Conservation (phyloP, 495 filamentous ascomycete species). For the Jackrogersella multiformis region DNA sequence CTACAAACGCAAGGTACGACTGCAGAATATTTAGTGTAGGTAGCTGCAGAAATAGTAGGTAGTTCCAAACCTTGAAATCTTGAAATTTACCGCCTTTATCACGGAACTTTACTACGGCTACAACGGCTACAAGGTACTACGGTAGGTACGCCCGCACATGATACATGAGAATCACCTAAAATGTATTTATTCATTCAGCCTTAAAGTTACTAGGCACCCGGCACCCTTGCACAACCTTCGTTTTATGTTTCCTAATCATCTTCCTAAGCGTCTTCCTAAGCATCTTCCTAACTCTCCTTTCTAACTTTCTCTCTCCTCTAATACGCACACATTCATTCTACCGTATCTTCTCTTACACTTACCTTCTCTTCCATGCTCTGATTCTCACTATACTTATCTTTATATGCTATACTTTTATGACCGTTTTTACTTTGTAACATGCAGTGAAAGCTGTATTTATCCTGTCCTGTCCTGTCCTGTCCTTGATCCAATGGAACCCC, state of each 20-base stretch:
- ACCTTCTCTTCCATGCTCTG: neutral
- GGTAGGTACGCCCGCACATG: neutral
- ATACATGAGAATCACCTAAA: conserved; percentile 2
- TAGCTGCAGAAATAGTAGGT: conserved; percentile 30
- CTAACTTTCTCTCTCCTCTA: neutral
- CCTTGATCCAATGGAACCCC: conserved; percentile 29
- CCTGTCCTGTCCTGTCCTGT: conserved; percentile 13
- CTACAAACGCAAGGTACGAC: conserved; percentile 44
- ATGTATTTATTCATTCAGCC: conserved; percentile 27
- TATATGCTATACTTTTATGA: neutral
- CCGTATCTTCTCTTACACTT: conserved; percentile 6
- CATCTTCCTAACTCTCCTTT: conserved; percentile 18
- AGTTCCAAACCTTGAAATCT: too few relatives aligned
- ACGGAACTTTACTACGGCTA: conserved; percentile 19
- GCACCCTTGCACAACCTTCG: conserved; percentile 14
- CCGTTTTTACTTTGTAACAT: conserved; percentile 17
- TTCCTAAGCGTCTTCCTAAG: neutral
- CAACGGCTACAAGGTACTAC: too few relatives aligned
- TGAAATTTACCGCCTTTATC: conserved; percentile 20
- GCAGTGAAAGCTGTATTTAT: neutral
- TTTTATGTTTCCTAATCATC: neutral
- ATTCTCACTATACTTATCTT: neutral
- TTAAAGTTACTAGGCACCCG: conserved; percentile 35
- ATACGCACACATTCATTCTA: conserved; percentile 7
- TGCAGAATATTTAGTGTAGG: conserved; percentile 32